Percentiles rank a stretch among this genome's conserved stretches.
Evolutionary conservation across 805 yeast species (phyloP).

Genomic region (Cyberlindnera mrakii): DNA sequence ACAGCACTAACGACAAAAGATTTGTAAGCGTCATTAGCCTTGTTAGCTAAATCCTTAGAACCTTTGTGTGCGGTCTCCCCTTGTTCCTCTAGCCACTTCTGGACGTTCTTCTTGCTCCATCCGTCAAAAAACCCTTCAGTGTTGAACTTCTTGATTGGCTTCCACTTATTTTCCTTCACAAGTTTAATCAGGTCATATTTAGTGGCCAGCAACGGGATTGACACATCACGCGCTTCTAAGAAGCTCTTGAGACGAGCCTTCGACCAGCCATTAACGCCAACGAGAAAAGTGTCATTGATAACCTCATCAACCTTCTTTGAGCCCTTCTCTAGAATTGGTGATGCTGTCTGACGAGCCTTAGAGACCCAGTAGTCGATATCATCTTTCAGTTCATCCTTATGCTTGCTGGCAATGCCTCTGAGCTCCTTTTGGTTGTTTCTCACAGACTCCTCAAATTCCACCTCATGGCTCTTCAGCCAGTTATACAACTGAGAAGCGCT

Average conservation of each 20-base stretch:
- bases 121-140: constrained; percentile 30
- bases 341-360: constrained; percentile 24
- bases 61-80: constrained; percentile 20
- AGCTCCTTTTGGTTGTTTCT: constrained; percentile 31
- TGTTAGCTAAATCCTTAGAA: constrained; percentile 15
- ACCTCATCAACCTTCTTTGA: constrained; percentile 28
- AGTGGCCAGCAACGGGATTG: constrained; percentile 34
- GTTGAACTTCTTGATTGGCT: constrained; percentile 28
- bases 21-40: constrained; percentile 21
- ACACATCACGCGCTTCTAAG: constrained; percentile 34
- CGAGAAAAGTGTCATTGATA: constrained; percentile 39
- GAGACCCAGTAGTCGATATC: constrained; percentile 35
- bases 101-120: constrained; percentile 32
- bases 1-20: constrained; percentile 9
- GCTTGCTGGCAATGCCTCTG: constrained; percentile 27
- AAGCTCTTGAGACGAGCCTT: constrained; percentile 37
- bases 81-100: constrained; percentile 34
- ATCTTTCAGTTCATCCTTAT: constrained; percentile 29
- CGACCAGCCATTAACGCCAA: constrained; percentile 42
- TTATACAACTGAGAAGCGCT: constrained; percentile 45
- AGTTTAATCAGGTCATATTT: constrained; percentile 33
- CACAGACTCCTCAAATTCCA: constrained; percentile 29
- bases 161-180: constrained; percentile 32
- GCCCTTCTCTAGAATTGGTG: constrained; percentile 31
- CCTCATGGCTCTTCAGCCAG: constrained; percentile 46